Evolutionary conservation across 2,329 filamentous ascomycete species (phyloP).

Genomic region (Neodidymelliopsis sp.): DNA sequence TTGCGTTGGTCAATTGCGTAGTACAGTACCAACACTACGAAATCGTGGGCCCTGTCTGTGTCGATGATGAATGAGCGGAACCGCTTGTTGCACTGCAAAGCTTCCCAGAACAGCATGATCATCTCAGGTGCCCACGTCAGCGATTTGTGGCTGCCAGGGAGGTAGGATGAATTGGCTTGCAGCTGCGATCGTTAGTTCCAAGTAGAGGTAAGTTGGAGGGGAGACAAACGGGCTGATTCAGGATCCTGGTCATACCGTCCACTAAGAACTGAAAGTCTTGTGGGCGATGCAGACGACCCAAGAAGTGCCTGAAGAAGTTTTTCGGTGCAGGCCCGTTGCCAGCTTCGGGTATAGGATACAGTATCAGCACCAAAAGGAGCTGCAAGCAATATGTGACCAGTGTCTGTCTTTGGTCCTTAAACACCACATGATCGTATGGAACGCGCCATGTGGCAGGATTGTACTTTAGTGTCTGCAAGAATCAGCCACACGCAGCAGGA

Average conservation of each 20-base stretch:
- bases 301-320: constrained; percentile 93
- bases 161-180: constrained; percentile 85
- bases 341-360: constrained; percentile 88
- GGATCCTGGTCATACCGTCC: constrained; percentile 89
- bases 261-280: constrained; percentile 98
- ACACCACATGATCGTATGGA: constrained; percentile 90
- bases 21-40: constrained; percentile 87
- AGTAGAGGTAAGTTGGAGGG: too few relatives aligned
- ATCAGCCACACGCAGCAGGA: constrained; percentile 22
- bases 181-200: constrained; percentile 58
- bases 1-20: constrained; percentile 90
- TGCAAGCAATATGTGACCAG: constrained; percentile 93
- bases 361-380: constrained; percentile 80
- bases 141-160: constrained; percentile 81
- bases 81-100: constrained; percentile 94
- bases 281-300: constrained; percentile 86
- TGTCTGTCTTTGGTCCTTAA: constrained; percentile 88
- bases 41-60: constrained; percentile 91
- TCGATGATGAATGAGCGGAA: constrained; percentile 98
- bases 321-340: constrained; percentile 71
- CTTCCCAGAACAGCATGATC: constrained; percentile 97
- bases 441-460: constrained; percentile 94
- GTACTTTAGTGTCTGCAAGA: constrained; percentile 83
- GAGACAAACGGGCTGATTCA: constrained; percentile 78
- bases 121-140: constrained; percentile 92